Evolutionary conservation across 495 filamentous ascomycete genomes (phyloP).

Genomic region (Lasiosphaeria hispida): DNA sequence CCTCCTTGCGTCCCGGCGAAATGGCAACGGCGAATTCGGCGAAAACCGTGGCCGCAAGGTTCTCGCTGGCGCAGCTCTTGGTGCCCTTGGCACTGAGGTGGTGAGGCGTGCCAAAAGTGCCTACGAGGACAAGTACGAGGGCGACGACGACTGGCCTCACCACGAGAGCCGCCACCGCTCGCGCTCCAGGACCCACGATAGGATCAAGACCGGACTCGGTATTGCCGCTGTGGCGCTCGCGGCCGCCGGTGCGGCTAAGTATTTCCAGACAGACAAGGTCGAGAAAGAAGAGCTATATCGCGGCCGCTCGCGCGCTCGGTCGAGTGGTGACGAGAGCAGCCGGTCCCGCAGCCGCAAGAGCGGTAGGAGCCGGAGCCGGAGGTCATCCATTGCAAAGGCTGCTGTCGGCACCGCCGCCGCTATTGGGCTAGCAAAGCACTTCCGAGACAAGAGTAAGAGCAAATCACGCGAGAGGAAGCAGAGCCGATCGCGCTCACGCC

Average conservation of each 20-base stretch:
- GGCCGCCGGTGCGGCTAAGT: constrained; percentile 73
- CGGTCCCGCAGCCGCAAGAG: constrained; percentile 40
- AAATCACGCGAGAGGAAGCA: constrained; percentile 54
- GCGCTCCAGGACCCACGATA: constrained; percentile 31
- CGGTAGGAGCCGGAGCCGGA: constrained; percentile 64
- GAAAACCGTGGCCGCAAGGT: constrained; percentile 69
- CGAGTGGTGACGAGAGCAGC: constrained; percentile 43
- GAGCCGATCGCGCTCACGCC: constrained; percentile 58
- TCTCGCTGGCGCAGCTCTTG: constrained; percentile 75
- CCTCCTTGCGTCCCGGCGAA: constrained; percentile 65
- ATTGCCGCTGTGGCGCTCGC: constrained; percentile 76
- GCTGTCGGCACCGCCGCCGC: constrained; percentile 75
- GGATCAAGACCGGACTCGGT: constrained; percentile 67
- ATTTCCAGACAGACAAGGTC: constrained; percentile 64
- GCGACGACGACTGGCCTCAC: constrained; percentile 28
- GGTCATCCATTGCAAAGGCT: constrained; percentile 70
- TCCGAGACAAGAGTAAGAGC: constrained; percentile 56
- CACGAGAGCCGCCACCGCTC: constrained; percentile 35
- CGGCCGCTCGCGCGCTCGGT: constrained; percentile 67
- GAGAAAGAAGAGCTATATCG: constrained; percentile 63
- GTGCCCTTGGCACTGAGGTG: constrained; percentile 78
- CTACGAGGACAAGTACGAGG: constrained; percentile 62
- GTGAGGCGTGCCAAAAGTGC: constrained; percentile 68
- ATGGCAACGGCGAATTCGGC: constrained; percentile 56
- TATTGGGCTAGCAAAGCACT: constrained; percentile 71